These are phyloP conservation scores for Nakazawaea ishiwadae DNA, from an alignment of 805 yeast species.

Conservation along the genomic window DNA sequence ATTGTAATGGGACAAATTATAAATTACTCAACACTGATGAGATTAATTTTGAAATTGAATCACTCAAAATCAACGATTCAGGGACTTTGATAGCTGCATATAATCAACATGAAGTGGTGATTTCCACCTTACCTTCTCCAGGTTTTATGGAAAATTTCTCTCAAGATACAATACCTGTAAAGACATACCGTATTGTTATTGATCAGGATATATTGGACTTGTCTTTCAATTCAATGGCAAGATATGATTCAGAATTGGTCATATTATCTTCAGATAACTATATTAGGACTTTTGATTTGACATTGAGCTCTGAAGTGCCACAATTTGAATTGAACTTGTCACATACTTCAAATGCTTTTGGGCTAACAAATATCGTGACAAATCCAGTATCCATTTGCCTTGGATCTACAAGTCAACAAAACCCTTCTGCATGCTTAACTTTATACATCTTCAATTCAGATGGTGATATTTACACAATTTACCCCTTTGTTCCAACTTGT, in stretches of 20 bases:
- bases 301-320: constrained; percentile 22
- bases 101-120: constrained; percentile 20
- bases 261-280: constrained; percentile 29
- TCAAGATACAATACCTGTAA: neutral
- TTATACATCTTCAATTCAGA: constrained; percentile 48
- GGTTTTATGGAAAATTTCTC: constrained; percentile 8
- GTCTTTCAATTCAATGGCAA: constrained; percentile 40
- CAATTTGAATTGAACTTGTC: constrained; percentile 17
- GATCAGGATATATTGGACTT: constrained; percentile 36
- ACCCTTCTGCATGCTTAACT: constrained; percentile 41
- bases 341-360: constrained; percentile 17
- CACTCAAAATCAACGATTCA: constrained; percentile 23
- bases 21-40: constrained; percentile 17
- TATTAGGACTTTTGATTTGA: constrained; percentile 32
- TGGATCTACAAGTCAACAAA: constrained; percentile 31
- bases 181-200: no score
- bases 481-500: constrained; percentile 57
- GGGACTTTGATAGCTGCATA: constrained; percentile 27
- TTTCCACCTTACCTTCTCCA: constrained; percentile 22
- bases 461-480: constrained; percentile 55
- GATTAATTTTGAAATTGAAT: constrained; percentile 19
- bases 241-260: constrained; percentile 38
- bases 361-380: constrained; percentile 13
- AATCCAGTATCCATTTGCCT: constrained; percentile 40
- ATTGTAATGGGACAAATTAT: constrained; percentile 21